Base-by-base conservation (phyloP, 495 filamentous ascomycete species). In the Aspergillus homomorphus region DNA sequence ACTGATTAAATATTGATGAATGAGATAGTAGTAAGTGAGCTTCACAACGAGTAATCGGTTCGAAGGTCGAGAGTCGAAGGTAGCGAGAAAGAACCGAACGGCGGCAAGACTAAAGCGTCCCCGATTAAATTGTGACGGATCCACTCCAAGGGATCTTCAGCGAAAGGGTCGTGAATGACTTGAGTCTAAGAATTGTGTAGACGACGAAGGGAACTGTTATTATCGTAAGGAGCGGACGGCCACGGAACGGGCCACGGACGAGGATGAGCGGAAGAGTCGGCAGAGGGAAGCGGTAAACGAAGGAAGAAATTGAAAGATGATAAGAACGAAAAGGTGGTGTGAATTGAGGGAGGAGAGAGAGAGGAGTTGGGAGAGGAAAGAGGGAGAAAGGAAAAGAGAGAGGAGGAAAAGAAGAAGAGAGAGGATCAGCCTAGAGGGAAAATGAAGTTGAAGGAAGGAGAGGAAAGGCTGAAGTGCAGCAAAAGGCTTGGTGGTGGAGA, bases 161-260 rank as follows among this genome's bases (percentile, higher is more conserved):
- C 18, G 38, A 58, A 44, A 6, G 46, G 54, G 56, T 49, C 51
- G 57, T 60, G 45, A 24, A 21, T 15, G 45, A 51, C 22, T 20
- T 46, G 41, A 20, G 45, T 57, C 46, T 33, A 54, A 51, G 44
- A 44, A 61, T 61, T 59, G 51, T 52, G 41, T 51, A 50, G 46
- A 51, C 20, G 44, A 55, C 38, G 59, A 63, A 53, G 56, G 52
- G 49, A 45, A 54, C 51, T 53, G 52, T 42, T 42, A 45, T 45
- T 20, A 51, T 62, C 16, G 65, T 68, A 79, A 79, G 66, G 76
- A 79, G 70, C 66, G 76, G 76, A 77, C 76, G 76, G 75, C 74
- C 74, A 76, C 72, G 66, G 64, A 65, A 67, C 56, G 72, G 74
- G 72, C 73, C 75, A 67, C 53, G 55, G 58, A 38, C 48, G 55